Percentiles rank a stretch among this genome's conserved stretches.
Evolutionary conservation across 129 eudicot species (phyloP).

Genomic region (Artemisia argyi): DNA sequence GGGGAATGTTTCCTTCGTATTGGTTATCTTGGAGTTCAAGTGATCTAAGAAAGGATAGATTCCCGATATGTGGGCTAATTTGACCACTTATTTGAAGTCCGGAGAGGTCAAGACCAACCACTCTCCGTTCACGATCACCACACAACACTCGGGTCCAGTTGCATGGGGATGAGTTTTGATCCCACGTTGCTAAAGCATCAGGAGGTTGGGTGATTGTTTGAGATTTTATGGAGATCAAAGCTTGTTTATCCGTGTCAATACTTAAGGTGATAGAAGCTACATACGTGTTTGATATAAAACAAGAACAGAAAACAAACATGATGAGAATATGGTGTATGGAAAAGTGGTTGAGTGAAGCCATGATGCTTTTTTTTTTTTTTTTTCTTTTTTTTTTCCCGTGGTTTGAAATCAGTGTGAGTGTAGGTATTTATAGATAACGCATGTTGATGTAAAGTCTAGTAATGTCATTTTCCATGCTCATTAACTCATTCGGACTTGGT

Average conservation of each 20-base stretch:
- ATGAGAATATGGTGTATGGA: constrained; percentile 5
- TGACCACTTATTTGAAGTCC: constrained; percentile 37
- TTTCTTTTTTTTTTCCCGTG: too few relatives aligned
- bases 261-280: constrained; percentile 26
- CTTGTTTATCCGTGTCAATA: constrained; percentile 51
- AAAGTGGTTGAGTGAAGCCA: constrained; percentile 6
- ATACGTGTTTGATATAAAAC: constrained; percentile 16
- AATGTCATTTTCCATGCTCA: neutral
- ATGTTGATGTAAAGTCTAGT: neutral
- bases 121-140: constrained; percentile 39
- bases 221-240: constrained; percentile 56
- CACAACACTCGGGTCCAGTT: constrained; percentile 73
- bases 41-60: constrained; percentile 59
- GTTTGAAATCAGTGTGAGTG: neutral
- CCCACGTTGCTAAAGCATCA: constrained; percentile 51
- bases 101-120: constrained; percentile 51
- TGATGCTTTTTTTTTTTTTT: neutral
- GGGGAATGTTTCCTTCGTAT: constrained; percentile 43
- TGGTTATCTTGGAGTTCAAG: constrained; percentile 57
- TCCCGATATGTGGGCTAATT: constrained; percentile 56
- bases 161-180: constrained; percentile 50
- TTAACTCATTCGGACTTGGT: neutral
- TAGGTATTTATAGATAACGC: neutral
- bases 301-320: constrained; percentile 20
- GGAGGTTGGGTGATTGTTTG: constrained; percentile 36